Percentiles rank a stretch among this genome's conserved stretches.
Conservation (phyloP, 2,329 filamentous ascomycete genomes). For the Aspergillus aculeatus region DNA sequence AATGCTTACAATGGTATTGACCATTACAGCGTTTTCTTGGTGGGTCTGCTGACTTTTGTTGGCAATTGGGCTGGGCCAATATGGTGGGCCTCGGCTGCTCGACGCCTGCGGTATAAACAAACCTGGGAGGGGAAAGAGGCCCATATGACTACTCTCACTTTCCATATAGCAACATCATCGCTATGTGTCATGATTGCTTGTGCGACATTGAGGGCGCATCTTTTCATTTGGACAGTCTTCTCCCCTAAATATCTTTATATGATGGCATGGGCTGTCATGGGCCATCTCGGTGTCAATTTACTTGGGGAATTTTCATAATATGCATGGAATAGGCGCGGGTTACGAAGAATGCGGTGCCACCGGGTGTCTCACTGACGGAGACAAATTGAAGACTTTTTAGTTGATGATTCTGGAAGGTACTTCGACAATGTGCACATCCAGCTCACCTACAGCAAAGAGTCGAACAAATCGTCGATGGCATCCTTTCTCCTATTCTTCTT, state of each 20-base stretch:
- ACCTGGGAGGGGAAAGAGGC: constrained; percentile 35
- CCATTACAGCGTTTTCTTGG: constrained; percentile 74
- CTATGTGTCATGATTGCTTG: constrained; percentile 85
- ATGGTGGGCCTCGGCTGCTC: constrained; percentile 74
- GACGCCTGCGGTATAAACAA: constrained; percentile 26
- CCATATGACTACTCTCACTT: constrained; percentile 64
- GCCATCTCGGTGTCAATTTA: constrained; percentile 74
- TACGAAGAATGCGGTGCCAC: no score
- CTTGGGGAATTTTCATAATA: constrained; percentile 48
- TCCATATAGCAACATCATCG: constrained; percentile 66
- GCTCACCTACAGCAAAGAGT: constrained; percentile 48
- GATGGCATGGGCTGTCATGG: constrained; percentile 80
- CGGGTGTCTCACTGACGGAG: neutral
- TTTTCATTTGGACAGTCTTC: constrained; percentile 99
- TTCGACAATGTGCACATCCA: neutral
- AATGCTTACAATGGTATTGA: constrained; percentile 91
- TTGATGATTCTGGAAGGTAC: neutral
- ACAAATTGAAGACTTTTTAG: neutral
- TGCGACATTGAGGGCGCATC: constrained; percentile 75
- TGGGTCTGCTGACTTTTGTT: constrained; percentile 79
- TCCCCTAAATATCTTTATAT: constrained; percentile 94
- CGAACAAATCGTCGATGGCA: constrained; percentile 73
- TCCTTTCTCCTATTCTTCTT: constrained; percentile 59
- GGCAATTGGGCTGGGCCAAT: constrained; percentile 90
- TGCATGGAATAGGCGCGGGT: neutral